Percentiles rank a stretch among this genome's conserved stretches.
Evolutionary conservation across 345 rosid genomes (phyloP).

Genomic region (Mercurialis annua): DNA sequence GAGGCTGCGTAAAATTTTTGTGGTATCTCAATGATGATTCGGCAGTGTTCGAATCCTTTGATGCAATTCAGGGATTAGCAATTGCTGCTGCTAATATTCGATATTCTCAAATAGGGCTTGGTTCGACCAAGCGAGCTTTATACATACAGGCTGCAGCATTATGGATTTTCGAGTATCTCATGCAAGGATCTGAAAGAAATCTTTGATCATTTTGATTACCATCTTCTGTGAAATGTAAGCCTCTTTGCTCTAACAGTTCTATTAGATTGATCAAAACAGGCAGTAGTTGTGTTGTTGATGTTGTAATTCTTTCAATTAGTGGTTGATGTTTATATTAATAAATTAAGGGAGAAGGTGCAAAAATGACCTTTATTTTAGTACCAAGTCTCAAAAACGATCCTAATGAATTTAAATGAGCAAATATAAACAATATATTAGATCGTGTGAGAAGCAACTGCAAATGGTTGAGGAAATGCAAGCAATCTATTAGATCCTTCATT

Average conservation of each 20-base stretch:
- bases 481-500: too few relatives aligned
- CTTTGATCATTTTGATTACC: neutral
- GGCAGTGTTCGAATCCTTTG: neutral
- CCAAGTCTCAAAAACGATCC: too few relatives aligned
- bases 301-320: conserved; percentile 4
- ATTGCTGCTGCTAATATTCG: neutral
- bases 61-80: neutral
- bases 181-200: neutral
- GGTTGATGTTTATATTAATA: too few relatives aligned
- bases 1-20: conserved; percentile 2
- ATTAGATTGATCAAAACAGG: neutral
- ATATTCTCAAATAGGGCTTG: neutral
- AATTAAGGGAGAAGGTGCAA: too few relatives aligned
- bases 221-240: neutral
- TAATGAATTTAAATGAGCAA: too few relatives aligned
- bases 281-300: neutral
- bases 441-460: too few relatives aligned
- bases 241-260: too few relatives aligned
- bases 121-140: neutral
- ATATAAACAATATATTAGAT: too few relatives aligned
- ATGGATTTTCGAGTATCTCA: neutral
- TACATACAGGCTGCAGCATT: too few relatives aligned
- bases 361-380: too few relatives aligned
- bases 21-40: neutral
- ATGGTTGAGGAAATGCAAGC: too few relatives aligned